These are phyloP conservation scores for Ascochyta fabae DNA, from an alignment of 2,329 filamentous ascomycete genomes.

Conservation along the genomic window DNA sequence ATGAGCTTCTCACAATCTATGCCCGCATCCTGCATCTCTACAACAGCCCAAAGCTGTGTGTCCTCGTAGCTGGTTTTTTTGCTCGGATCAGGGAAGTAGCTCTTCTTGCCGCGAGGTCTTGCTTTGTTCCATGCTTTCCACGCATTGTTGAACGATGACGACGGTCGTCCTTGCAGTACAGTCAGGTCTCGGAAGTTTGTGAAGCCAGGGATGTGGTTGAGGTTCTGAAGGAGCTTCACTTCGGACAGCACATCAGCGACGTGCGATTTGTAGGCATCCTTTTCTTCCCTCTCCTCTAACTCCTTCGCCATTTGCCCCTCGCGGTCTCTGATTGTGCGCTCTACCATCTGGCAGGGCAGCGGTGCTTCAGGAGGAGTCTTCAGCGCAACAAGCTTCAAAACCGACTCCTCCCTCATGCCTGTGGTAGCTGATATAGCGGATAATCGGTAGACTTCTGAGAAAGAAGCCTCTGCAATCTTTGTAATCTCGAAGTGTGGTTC, in stretches of 20 bases:
- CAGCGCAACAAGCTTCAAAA: conserved; percentile 54
- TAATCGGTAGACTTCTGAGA: conserved; percentile 69
- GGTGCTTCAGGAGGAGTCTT: conserved; percentile 43
- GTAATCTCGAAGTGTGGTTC: conserved; percentile 56
- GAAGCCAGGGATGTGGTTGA: conserved; percentile 67
- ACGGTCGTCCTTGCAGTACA: conserved; percentile 64
- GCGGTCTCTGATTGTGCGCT: conserved; percentile 54
- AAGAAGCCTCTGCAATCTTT: conserved; percentile 71
- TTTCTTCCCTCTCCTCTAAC: conserved; percentile 44
- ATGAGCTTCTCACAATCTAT: conserved; percentile 58
- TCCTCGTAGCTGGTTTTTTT: conserved; percentile 61
- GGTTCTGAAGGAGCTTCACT: conserved; percentile 61
- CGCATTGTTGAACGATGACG: conserved; percentile 56
- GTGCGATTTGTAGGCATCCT: conserved; percentile 50
- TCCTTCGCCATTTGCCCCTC: conserved; percentile 48
- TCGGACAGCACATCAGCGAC: conserved; percentile 55
- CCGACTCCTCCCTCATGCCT: conserved; percentile 50
- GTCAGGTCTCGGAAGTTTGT: conserved; percentile 66
- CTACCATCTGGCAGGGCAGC: conserved; percentile 42
- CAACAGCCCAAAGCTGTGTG: conserved; percentile 66
- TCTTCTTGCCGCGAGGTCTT: conserved; percentile 52
- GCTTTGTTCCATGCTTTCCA: conserved; percentile 55
- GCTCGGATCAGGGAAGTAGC: conserved; percentile 63
- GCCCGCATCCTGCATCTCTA: conserved; percentile 72
- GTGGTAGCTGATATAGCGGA: conserved; percentile 41